Evolutionary conservation across 208 protist genomes (phyloP), one percentile per base, ranked within the genome.

Genomic region (Leishmania guyanensis): DNA sequence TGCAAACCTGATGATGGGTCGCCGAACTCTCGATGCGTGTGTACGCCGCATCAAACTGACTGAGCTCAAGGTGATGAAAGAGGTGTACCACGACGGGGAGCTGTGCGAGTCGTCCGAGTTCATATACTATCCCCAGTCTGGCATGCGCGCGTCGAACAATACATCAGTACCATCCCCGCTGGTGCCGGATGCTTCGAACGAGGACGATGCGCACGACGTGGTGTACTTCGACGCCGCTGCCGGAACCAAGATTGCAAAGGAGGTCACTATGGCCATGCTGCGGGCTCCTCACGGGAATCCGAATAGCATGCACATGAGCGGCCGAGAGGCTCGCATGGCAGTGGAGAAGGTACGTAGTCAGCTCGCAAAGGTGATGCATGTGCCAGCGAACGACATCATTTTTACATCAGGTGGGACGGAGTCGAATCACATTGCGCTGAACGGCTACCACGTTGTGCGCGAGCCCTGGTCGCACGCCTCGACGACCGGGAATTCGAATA

Each of bases 361-460:
- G 79, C 75, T 96, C 17, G 91, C 91, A 3, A 75, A 82, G 48
- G 80, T 81, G 29, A 71, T 96, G 62, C 82, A 91, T 46, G 91
- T 96, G 5, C 89, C 92, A 5, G 92, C 86, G 22, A 87, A 75
- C 54, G 89, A 94, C 73, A 89, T 96, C 58, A 88, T 96, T 82
- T 96, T 96, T 86, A 96, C 92, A 3, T 90, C 85, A n/a, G 91
- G 92, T 48, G 92, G 92, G 29, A 96, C 92, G 22, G 90, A 96
- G 87, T 94, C 91, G 72, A 96, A 96, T 84, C 91, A 92, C 84
- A 92, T 96, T 79, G 91, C 92, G 3, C 81, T 96, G 72, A 89
- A 96, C 84, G 92, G 92, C n/a, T 93, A 92, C 84, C 86, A 60
- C 22, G 91, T 96, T 16, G 85, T 85, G 81, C 92, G 92, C 36